Evolutionary conservation across 352 stramenopile genomes (phyloP).

Genomic region (Phytophthora lateralis): DNA sequence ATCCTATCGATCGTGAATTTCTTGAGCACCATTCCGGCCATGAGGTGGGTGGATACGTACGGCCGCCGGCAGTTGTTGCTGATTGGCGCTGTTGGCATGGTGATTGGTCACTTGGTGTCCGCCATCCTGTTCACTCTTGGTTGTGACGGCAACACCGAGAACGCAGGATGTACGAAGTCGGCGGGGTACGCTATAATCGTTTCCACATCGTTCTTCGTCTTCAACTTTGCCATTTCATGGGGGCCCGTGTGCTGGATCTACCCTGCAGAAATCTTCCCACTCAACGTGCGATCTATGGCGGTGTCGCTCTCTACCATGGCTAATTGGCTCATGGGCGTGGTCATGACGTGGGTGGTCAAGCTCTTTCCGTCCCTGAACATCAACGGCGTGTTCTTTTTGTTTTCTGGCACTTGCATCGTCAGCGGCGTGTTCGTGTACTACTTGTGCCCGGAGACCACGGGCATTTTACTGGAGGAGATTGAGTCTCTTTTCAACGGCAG

Average conservation of each 20-base stretch:
- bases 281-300: slow-evolving; percentile 47
- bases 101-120: slow-evolving; percentile 46
- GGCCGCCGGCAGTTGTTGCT: slow-evolving; percentile 48
- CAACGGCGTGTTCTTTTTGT: slow-evolving; percentile 59
- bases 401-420: slow-evolving; percentile 46
- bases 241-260: slow-evolving; percentile 49
- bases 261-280: slow-evolving; percentile 43
- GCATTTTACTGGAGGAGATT: slow-evolving; percentile 60
- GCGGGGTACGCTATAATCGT: slow-evolving; percentile 53
- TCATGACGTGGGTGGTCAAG: slow-evolving; percentile 61
- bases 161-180: slow-evolving; percentile 37
- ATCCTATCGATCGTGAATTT: slow-evolving; percentile 58
- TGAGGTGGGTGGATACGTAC: slow-evolving; percentile 52
- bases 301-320: slow-evolving; percentile 57
- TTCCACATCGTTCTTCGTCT: slow-evolving; percentile 46
- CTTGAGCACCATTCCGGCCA: slow-evolving; percentile 51
- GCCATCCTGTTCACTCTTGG: slow-evolving; percentile 46
- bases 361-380: slow-evolving; percentile 56
- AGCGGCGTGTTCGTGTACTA: slow-evolving; percentile 51
- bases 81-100: slow-evolving; percentile 48
- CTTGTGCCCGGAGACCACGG: slow-evolving; percentile 57
- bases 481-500: slow-evolving; percentile 55
- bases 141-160: slow-evolving; percentile 44
- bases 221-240: slow-evolving; percentile 49
- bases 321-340: slow-evolving; percentile 53